phyloP scores from a whole-genome alignment of 768 basidiomycete genomes.

The Podaxis rugospora region DNA sequence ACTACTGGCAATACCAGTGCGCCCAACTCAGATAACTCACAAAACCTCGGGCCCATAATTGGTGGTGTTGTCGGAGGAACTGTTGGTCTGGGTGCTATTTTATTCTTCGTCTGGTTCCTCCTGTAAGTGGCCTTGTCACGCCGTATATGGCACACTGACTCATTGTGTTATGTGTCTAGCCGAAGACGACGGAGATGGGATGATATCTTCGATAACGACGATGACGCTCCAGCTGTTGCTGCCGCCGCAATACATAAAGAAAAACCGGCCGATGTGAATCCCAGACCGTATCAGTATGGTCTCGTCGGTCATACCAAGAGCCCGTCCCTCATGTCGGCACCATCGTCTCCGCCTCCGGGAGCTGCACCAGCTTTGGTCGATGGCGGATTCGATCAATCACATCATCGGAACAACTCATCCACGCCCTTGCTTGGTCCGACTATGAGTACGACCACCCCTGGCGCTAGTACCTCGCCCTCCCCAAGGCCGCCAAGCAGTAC shows the following conservation, averaged over 20 bases:
- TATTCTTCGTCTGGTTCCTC: slow-evolving; percentile 45
- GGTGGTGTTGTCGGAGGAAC: slow-evolving; percentile 55
- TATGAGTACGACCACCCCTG: background rate
- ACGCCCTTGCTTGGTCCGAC: slow-evolving; percentile 1
- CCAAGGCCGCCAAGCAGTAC: slow-evolving; percentile 26
- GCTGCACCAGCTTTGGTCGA: background rate
- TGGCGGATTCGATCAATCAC: background rate
- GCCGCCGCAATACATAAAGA: slow-evolving; percentile 16
- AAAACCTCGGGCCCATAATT: slow-evolving; percentile 41
- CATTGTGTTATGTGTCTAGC: slow-evolving; percentile 21
- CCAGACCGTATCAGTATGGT: slow-evolving; percentile 61
- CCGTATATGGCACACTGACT: background rate
- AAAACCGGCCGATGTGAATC: slow-evolving; percentile 27
- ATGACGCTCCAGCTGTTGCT: slow-evolving; percentile 22
- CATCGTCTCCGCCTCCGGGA: slow-evolving; percentile 33
- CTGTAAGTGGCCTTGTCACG: slow-evolving; percentile 30
- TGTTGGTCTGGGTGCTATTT: slow-evolving; percentile 26
- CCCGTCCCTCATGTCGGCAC: slow-evolving; percentile 24
- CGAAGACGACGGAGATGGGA: slow-evolving; percentile 44
- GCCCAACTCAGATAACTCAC: slow-evolving; percentile 15
- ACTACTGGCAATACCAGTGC: slow-evolving; percentile 12
- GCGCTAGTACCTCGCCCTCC: slow-evolving; percentile 38
- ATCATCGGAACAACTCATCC: slow-evolving; percentile 1
- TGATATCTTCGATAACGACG: slow-evolving; percentile 47
- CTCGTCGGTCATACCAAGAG: slow-evolving; percentile 45